phyloP scores from a whole-genome alignment of 1,284 basidiomycete species.

The Schizopora paradoxa region DNA sequence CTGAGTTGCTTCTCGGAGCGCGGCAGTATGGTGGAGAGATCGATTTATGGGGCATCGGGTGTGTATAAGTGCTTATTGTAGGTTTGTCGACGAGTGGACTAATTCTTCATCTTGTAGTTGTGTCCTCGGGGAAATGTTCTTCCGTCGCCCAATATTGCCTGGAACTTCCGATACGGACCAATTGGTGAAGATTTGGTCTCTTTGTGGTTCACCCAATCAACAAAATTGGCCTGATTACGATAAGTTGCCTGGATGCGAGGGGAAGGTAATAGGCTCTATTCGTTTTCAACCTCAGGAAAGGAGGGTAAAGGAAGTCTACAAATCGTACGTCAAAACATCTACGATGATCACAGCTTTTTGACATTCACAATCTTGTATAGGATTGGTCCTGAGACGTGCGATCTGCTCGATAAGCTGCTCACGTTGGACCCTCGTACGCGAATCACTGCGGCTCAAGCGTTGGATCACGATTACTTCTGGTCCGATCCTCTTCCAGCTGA shows the following conservation, averaged over 20 bases:
- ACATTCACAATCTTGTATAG: conserved; percentile 33
- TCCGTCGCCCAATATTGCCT: conserved; percentile 80
- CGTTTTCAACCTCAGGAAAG: conserved; percentile 44
- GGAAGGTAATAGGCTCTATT: too few species aligned
- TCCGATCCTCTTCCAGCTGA: conserved; percentile 80
- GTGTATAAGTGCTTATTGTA: conserved; percentile 28
- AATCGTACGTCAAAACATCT: conserved; percentile 40
- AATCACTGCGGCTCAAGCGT: conserved; percentile 83
- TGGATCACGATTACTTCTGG: conserved; percentile 93
- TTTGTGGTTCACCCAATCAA: conserved; percentile 86
- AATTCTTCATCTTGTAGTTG: conserved; percentile 45
- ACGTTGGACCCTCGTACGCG: conserved; percentile 89
- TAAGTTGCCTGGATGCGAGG: conserved; percentile 74
- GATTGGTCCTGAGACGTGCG: conserved; percentile 71
- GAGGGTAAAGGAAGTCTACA: conserved; percentile 51
- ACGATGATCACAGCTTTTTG: conserved; percentile 16
- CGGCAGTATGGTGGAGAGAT: conserved; percentile 89
- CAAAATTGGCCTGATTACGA: conserved; percentile 81
- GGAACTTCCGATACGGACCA: conserved; percentile 90
- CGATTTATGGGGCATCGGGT: conserved; percentile 99
- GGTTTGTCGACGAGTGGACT: conserved; percentile 4
- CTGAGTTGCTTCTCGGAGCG: conserved; percentile 89
- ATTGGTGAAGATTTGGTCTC: conserved; percentile 80
- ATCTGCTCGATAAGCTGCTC: conserved; percentile 88
- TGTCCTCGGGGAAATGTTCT: conserved; percentile 95